These are phyloP conservation scores for Neopestalotiopsis rosae DNA, from an alignment of 2,329 filamentous ascomycete genomes.

Conservation along the genomic window DNA sequence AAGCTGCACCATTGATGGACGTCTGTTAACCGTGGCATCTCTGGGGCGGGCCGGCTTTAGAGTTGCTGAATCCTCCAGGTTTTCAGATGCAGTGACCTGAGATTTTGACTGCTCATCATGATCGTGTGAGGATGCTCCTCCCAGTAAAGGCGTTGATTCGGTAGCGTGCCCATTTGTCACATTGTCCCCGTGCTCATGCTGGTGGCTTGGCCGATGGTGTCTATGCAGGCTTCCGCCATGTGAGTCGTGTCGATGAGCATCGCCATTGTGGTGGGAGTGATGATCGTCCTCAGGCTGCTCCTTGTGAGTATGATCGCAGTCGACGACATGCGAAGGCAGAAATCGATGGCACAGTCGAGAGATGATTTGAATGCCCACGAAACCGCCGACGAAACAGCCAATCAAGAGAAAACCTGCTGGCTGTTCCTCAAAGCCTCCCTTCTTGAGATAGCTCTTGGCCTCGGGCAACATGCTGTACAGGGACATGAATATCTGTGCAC, in stretches of 20 bases:
- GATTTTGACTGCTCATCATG: slow-evolving; percentile 34
- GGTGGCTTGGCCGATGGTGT: slow-evolving; percentile 21
- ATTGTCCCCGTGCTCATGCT: slow-evolving; percentile 14
- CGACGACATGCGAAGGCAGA: slow-evolving; percentile 80
- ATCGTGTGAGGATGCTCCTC: slow-evolving; percentile 26
- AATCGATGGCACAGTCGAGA: slow-evolving; percentile 75
- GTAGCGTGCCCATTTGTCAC: slow-evolving; percentile 27
- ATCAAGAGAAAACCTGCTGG: slow-evolving; percentile 73
- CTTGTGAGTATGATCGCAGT: slow-evolving; percentile 77
- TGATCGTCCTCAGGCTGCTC: slow-evolving; percentile 46
- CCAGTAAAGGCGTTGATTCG: slow-evolving; percentile 58
- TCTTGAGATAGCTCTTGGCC: slow-evolving; percentile 76
- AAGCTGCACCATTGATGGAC: slow-evolving; percentile 56
- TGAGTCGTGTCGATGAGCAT: slow-evolving; percentile 30
- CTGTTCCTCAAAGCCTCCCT: slow-evolving; percentile 70
- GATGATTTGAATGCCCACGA: slow-evolving; percentile 75
- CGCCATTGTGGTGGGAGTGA: slow-evolving; percentile 30
- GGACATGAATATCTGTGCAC: slow-evolving; percentile 80
- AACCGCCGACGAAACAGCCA: slow-evolving; percentile 72
- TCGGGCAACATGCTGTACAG: slow-evolving; percentile 93
- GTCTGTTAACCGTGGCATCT: slow-evolving; percentile 41
- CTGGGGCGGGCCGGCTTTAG: slow-evolving; percentile 29
- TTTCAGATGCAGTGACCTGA: slow-evolving; percentile 27
- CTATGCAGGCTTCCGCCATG: slow-evolving; percentile 30
- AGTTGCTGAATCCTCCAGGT: slow-evolving; percentile 22